These are phyloP conservation scores for Rutstroemia sydowiana DNA, from an alignment of 2,329 filamentous ascomycete genomes.

Conservation along the genomic window DNA sequence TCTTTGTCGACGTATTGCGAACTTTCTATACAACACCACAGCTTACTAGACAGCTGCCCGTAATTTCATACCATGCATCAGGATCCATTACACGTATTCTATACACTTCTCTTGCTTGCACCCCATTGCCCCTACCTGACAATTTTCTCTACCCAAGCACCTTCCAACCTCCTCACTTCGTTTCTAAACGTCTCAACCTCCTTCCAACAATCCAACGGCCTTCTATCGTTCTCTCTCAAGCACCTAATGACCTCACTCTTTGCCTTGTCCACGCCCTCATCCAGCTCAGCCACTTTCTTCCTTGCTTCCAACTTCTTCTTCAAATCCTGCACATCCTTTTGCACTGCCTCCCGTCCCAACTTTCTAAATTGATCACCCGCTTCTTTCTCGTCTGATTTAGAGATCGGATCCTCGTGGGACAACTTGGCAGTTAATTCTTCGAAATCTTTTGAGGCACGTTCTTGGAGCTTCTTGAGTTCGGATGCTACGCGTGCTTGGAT, in stretches of 20 bases:
- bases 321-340: slow-evolving; percentile 52
- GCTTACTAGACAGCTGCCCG: too few species aligned
- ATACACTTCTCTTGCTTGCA: neutral
- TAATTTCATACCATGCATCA: neutral
- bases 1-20: neutral
- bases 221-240: slow-evolving; percentile 73
- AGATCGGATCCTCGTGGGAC: slow-evolving; percentile 29
- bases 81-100: slow-evolving; percentile 13
- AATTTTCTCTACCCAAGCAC: slow-evolving; percentile 79
- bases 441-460: slow-evolving; percentile 62
- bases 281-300: slow-evolving; percentile 61
- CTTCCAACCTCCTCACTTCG: slow-evolving; percentile 81
- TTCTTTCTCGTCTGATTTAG: slow-evolving; percentile 14
- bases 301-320: slow-evolving; percentile 52
- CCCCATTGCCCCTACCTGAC: slow-evolving; percentile 32
- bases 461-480: slow-evolving; percentile 75
- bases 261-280: slow-evolving; percentile 65
- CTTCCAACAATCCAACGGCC: slow-evolving; percentile 88
- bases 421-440: slow-evolving; percentile 60
- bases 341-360: slow-evolving; percentile 41
- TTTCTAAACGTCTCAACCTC: slow-evolving; percentile 88
- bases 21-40: neutral
- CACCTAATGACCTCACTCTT: slow-evolving; percentile 72
- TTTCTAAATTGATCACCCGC: slow-evolving; percentile 29
- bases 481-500: slow-evolving; percentile 79